Conservation (phyloP, 192 early-diverging fungal species). For the Borealophlyctis nickersoniae region DNA sequence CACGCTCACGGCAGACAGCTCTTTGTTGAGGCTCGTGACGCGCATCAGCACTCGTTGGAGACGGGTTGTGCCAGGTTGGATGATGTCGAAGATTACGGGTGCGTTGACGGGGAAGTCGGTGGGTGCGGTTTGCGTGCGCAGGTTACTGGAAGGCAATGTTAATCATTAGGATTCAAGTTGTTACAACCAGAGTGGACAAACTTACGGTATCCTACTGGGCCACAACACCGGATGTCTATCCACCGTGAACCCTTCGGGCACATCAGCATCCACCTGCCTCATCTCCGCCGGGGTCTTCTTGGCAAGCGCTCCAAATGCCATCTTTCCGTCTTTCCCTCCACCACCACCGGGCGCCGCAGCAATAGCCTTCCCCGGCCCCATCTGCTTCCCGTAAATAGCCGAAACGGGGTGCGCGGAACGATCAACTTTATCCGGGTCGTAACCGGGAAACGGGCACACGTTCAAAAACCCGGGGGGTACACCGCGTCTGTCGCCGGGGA, state of each 20-base stretch:
- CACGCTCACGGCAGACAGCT: slow-evolving; percentile 50
- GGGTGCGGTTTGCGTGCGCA: slow-evolving; percentile 25
- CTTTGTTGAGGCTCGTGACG: slow-evolving; percentile 48
- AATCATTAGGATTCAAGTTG: slow-evolving; percentile 1
- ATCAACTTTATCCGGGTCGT: slow-evolving; percentile 48
- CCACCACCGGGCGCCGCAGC: slow-evolving; percentile 6
- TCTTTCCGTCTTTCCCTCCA: neutral
- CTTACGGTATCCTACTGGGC: slow-evolving; percentile 48
- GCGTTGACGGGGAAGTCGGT: slow-evolving; percentile 53
- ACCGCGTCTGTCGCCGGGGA: slow-evolving; percentile 4
- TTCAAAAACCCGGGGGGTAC: slow-evolving; percentile 43
- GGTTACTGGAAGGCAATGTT: slow-evolving; percentile 19
- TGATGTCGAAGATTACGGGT: slow-evolving; percentile 55
- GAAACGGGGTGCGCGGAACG: slow-evolving; percentile 23
- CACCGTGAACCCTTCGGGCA: slow-evolving; percentile 41
- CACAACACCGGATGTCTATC: slow-evolving; percentile 53
- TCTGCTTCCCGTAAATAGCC: slow-evolving; percentile 44
- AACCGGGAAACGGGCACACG: slow-evolving; percentile 50
- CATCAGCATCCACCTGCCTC: slow-evolving; percentile 11
- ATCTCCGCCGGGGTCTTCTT: neutral
- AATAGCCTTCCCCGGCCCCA: slow-evolving; percentile 5
- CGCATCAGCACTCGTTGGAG: slow-evolving; percentile 47
- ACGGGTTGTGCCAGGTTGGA: slow-evolving; percentile 44
- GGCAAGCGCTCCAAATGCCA: slow-evolving; percentile 4
- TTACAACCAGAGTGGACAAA: slow-evolving; percentile 6